Conservation (phyloP, 768 basidiomycete genomes). For the Tricholoma saponaceum region DNA sequence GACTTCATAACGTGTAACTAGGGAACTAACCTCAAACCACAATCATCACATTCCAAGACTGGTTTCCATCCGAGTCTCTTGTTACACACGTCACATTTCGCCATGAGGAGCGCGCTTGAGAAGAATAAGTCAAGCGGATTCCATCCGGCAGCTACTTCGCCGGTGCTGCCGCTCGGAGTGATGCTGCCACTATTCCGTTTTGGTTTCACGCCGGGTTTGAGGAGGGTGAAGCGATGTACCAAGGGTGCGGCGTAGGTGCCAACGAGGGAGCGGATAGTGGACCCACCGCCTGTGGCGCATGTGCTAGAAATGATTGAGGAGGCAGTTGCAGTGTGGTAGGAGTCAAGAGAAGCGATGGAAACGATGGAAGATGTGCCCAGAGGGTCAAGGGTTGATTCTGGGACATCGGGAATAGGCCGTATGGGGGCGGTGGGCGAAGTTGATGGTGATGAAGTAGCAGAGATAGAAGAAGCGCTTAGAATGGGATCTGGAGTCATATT, state of each 20-base stretch:
- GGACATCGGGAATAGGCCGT: conserved; percentile 4
- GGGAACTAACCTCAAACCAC: conserved; percentile 56
- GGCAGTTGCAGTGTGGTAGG: conserved; percentile 61
- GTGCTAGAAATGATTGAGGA: conserved; percentile 50
- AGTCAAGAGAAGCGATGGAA: conserved; percentile 55
- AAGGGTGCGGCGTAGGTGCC: conserved; percentile 42
- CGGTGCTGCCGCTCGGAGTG: conserved; percentile 25
- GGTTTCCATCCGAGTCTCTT: conserved; percentile 88
- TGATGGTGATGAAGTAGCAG: conserved; percentile 16
- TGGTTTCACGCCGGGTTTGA: conserved; percentile 74
- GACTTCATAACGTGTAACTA: conserved; percentile 1
- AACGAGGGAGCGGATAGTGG: conserved; percentile 51
- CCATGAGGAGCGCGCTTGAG: conserved; percentile 62
- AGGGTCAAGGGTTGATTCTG: conserved; percentile 27
- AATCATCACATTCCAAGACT: conserved; percentile 85
- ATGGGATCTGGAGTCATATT: conserved; percentile 38
- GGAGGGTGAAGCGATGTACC: conserved; percentile 82
- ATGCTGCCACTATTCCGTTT: conserved; percentile 29
- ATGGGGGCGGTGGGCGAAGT: conserved; percentile 17
- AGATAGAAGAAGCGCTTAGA: conserved; percentile 30
- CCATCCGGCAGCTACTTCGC: conserved; percentile 45
- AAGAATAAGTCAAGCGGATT: conserved; percentile 79
- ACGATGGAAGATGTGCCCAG: conserved; percentile 42
- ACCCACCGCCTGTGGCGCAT: conserved; percentile 74
- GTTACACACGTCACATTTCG: conserved; percentile 78